Conservation (phyloP, 2,329 filamentous ascomycete genomes). For the Trichothecium sympodiale region DNA sequence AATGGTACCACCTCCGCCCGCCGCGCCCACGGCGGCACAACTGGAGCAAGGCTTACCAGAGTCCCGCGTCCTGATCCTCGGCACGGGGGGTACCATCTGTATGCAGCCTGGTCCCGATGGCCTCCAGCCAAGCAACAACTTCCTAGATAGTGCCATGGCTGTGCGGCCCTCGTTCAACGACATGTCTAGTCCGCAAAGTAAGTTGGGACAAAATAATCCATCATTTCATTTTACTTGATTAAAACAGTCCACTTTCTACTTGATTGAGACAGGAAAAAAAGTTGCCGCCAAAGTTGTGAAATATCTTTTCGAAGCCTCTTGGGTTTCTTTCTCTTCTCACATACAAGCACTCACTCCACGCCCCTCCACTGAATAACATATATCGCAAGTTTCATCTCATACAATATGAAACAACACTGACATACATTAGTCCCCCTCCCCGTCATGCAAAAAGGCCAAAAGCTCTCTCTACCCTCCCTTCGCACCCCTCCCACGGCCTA, state of each 20-base stretch:
- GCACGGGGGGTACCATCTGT: constrained; percentile 84
- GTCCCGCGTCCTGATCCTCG: constrained; percentile 77
- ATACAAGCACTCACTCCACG: not conserved
- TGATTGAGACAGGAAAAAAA: too few relatives aligned
- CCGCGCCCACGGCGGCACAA: not conserved
- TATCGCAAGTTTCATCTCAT: too few relatives aligned
- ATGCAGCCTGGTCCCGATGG: constrained; percentile 77
- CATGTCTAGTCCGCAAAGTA: constrained; percentile 19
- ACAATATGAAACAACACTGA: not conserved
- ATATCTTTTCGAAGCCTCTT: too few relatives aligned
- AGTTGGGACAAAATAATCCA: too few relatives aligned
- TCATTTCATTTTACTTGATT: too few relatives aligned
- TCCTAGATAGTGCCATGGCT: constrained; percentile 72
- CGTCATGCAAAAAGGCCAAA: constrained; percentile 39
- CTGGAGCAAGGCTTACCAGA: constrained; percentile 42
- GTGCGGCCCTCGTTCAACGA: constrained; percentile 82
- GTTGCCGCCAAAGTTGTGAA: too few relatives aligned
- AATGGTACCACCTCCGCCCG: not conserved
- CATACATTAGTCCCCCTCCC: constrained; percentile 23
- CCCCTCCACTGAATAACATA: too few relatives aligned
- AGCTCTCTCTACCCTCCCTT: constrained; percentile 51
- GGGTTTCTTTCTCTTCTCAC: not conserved
- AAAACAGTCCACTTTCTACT: too few relatives aligned
- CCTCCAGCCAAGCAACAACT: constrained; percentile 68
- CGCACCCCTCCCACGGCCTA: constrained; percentile 74